A percentile compares a stretch with the other conserved stretches of the same genome.
Conservation (phyloP, 2,329 filamentous ascomycete genomes). For the Exophiala aquamarina region DNA sequence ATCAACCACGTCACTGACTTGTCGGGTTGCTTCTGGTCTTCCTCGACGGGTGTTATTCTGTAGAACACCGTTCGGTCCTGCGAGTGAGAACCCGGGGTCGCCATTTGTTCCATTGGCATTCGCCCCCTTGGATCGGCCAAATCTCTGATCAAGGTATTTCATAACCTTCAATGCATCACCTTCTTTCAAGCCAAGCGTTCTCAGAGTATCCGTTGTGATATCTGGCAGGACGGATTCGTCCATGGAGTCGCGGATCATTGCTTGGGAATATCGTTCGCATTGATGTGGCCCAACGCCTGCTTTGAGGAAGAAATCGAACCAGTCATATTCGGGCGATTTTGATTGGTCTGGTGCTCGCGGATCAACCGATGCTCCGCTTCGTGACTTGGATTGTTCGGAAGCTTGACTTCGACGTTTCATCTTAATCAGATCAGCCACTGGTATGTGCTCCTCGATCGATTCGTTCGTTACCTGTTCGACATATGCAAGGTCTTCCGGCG, state of each 20-base stretch:
- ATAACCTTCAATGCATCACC: conserved; percentile 96
- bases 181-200: conserved; percentile 89
- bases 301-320: conserved; percentile 97
- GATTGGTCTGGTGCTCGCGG: conserved; percentile 22
- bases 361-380: conserved; percentile 37
- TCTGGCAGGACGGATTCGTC: conserved; percentile 90
- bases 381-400: conserved; percentile 41
- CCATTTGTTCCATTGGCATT: conserved; percentile 61
- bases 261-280: conserved; percentile 90
- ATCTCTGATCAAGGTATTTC: conserved; percentile 81
- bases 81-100: conserved; percentile 87
- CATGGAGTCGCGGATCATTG: conserved; percentile 90
- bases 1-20: conserved; percentile 83
- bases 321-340: conserved; percentile 75
- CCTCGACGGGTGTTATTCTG: conserved; percentile 94
- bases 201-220: conserved; percentile 77
- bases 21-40: conserved; percentile 80
- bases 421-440: conserved; percentile 73
- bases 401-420: conserved; percentile 43
- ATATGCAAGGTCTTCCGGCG: conserved; percentile 88
- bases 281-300: conserved; percentile 90
- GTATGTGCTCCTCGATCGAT: conserved; percentile 89
- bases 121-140: conserved; percentile 60
- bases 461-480: conserved; percentile 85
- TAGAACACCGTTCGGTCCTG: conserved; percentile 84